A percentile compares a stretch with the other conserved stretches of the same genome.
Conservation (phyloP, 2,329 filamentous ascomycete species). For the Alternaria gaisen region DNA sequence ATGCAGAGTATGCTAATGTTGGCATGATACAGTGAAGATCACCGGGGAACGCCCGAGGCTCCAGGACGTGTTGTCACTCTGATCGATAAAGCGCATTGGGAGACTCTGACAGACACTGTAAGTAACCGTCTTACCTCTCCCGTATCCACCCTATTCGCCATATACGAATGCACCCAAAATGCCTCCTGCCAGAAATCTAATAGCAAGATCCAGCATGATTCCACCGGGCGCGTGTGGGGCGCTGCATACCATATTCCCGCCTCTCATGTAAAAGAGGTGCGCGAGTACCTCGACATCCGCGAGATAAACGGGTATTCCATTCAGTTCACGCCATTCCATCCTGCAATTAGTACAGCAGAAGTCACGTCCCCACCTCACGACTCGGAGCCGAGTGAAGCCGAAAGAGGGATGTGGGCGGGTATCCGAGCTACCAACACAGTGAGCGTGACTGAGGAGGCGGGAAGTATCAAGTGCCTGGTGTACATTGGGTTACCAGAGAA, state of each 20-base stretch:
- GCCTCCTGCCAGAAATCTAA: background rate
- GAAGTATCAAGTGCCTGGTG: slow-evolving; percentile 66
- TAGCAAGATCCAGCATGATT: slow-evolving; percentile 46
- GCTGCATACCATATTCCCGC: slow-evolving; percentile 86
- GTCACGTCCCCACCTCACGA: slow-evolving; percentile 18
- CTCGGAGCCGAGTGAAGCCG: background rate
- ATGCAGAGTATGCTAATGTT: slow-evolving; percentile 1
- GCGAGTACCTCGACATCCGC: slow-evolving; percentile 90
- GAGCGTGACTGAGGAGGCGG: background rate
- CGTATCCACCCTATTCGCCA: slow-evolving; percentile 41
- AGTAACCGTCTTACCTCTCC: slow-evolving; percentile 6
- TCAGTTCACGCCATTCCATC: slow-evolving; percentile 86
- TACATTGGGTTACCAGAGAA: slow-evolving; percentile 97
- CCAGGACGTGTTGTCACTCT: slow-evolving; percentile 94
- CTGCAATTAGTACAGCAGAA: slow-evolving; percentile 55
- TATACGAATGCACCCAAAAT: too few relatives aligned
- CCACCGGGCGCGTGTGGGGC: slow-evolving; percentile 80
- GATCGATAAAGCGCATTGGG: slow-evolving; percentile 85
- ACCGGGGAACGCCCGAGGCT: slow-evolving; percentile 86
- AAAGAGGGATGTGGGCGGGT: slow-evolving; percentile 31
- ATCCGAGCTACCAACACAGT: slow-evolving; percentile 47
- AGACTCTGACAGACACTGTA: slow-evolving; percentile 73
- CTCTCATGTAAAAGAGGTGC: slow-evolving; percentile 78
- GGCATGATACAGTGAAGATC: slow-evolving; percentile 75
- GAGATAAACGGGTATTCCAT: slow-evolving; percentile 98